Evolutionary conservation across 768 basidiomycete genomes (phyloP), one percentile per base, ranked within the genome.

Genomic region (Dacryopinax spathularia): DNA sequence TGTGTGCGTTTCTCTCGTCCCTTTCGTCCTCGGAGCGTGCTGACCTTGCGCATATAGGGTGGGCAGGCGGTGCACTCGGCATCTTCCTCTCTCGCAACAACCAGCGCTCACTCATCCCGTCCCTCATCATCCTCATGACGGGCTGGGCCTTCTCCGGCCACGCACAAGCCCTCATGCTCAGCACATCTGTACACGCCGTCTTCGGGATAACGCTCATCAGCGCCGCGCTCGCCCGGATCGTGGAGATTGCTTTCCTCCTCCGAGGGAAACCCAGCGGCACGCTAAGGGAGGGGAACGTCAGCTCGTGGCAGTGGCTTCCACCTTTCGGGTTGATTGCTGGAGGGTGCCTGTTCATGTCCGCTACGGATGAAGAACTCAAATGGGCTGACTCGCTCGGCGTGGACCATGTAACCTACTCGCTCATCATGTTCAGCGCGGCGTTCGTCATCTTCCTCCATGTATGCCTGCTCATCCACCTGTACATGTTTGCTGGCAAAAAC

Each of bases 131-230:
- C 27, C n/a, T 91, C 64, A 77, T 96, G 64, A 96, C 94, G 0
- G 94, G 94, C 5, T 95, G 89, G 86, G 92, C 87, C 0, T 94
- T 96, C 89, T 88, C 88, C 0, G 85, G 89, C 43, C 93, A 96
- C 67, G 82, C 83, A 0, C 93, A 97, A 75, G 84, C 82, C 3
- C 78, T 92, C 60, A 86, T 84, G 83, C 77, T 94, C 36, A 91
- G 91, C 0, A 89, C 91, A 0, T 84, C 84, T 76, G 90, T 94
- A 2, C 92, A 95, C 70, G 79, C 80, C 0, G 78, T 86, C 65
- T 95, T 95, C 66, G 93, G 93, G n/a, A 79, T 82, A 66, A 87
- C 88, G 0, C 81, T 97, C 27, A 90, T 91, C 80, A 77, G 85
- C 1, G 94, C 92, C 5, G 94, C 91, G 20, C 63, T 87, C 16